Evolutionary conservation across 1,284 basidiomycete species (phyloP), one percentile per base, ranked within the genome.

Genomic region (Afroboletus lepidellus): DNA sequence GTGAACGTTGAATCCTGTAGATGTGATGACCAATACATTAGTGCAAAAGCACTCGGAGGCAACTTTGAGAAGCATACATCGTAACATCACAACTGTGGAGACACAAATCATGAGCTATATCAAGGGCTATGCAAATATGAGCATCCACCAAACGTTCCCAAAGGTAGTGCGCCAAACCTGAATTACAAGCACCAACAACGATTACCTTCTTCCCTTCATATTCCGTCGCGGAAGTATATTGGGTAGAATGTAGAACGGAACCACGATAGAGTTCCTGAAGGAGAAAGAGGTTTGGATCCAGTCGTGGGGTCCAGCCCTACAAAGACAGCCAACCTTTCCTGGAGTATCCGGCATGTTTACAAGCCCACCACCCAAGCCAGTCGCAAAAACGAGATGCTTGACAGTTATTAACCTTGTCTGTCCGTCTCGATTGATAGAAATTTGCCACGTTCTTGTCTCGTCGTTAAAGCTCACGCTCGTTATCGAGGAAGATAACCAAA

Each of bases 401-500:
- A 69, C 64, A 5, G 52, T 56, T 48, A 75, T 56, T 3, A 46
- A 51, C 30, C 66, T 58, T 29, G 54, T 48, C 16, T 55, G 61
- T 20, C 63, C 69, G 11, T 6, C 32, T 30, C 65, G 58, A 41
- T 54, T 24, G 36, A 77, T 54, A 3, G 55, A 61, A 30, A 73
- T 58, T 13, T 60, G 60, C 76, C 74, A 76, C 4, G 57, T 55
- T 39, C 59, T 64, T 9, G 64, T 51, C n/a, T 51, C 53, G 20
- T 67, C 55, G 50, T 70, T 58, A 51, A 66, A 76, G 8, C 56
- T 53, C 4, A 77, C 69, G n/a, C 62, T 62, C 0, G 59, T 66
- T 23, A 78, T 60, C 1, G 66, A 72, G 11, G 78, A 71, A 12
- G 70, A 69, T 5, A 71, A 72, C 83, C 80, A 85, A 38, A 80